Percentiles rank a stretch among this genome's conserved stretches.
These are phyloP conservation scores for Actinidia chinensis DNA, from an alignment of 179 eudicot genomes.

Conservation along the genomic window DNA sequence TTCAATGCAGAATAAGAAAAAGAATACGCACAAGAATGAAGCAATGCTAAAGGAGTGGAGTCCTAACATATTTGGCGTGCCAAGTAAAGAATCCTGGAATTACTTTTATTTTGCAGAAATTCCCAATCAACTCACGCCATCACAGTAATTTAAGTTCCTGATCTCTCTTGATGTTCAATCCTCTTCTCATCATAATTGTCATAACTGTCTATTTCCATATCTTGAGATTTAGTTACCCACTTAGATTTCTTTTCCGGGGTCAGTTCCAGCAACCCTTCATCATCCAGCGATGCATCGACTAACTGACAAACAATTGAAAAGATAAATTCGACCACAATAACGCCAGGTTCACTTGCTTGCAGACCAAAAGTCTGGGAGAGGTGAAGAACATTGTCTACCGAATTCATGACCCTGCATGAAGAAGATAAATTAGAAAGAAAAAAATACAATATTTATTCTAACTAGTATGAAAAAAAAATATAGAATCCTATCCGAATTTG, in stretches of 20 bases:
- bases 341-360: slow-evolving; percentile 52
- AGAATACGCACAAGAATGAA: not conserved
- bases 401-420: slow-evolving; percentile 68
- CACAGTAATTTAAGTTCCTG: slow-evolving; percentile 57
- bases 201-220: slow-evolving; percentile 57
- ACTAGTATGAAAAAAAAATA: not conserved
- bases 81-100: slow-evolving; percentile 78
- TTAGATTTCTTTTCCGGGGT: slow-evolving; percentile 57
- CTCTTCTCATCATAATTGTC: slow-evolving; percentile 47
- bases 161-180: slow-evolving; percentile 49
- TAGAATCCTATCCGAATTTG: not conserved
- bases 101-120: slow-evolving; percentile 62
- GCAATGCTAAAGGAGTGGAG: slow-evolving; percentile 23
- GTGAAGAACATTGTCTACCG: slow-evolving; percentile 56
- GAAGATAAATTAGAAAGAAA: slow-evolving; percentile 1
- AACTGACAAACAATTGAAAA: slow-evolving; percentile 82
- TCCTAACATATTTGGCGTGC: slow-evolving; percentile 83
- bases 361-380: slow-evolving; percentile 63
- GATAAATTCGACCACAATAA: slow-evolving; percentile 56
- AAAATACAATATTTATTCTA: not conserved
- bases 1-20: not conserved
- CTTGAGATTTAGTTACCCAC: slow-evolving; percentile 53
- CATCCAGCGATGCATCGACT: slow-evolving; percentile 85
- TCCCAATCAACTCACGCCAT: slow-evolving; percentile 66
- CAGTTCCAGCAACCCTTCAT: slow-evolving; percentile 82